These are phyloP conservation scores for Austroboletus niveus DNA, from an alignment of 1,284 basidiomycete genomes.

Conservation along the genomic window DNA sequence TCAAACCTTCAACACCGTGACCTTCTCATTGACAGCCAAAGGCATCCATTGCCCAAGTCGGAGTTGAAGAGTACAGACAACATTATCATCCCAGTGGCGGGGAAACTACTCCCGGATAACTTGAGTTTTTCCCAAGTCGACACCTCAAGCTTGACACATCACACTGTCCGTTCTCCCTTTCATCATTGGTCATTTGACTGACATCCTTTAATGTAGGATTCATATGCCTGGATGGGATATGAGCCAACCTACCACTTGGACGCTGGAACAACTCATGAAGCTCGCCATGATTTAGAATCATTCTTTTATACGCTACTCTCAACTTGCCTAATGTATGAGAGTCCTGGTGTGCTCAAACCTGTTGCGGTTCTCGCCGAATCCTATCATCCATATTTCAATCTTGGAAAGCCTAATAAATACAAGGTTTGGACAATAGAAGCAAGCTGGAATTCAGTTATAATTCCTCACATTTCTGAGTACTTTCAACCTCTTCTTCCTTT, in stretches of 20 bases:
- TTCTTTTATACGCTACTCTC: constrained; percentile 11
- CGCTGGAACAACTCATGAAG: neutral
- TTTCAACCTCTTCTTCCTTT: no score
- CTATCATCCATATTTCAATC: neutral
- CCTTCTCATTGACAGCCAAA: no score
- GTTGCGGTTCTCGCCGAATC: neutral
- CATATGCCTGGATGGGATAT: constrained; percentile 11
- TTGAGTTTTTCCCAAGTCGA: neutral
- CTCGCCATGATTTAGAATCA: constrained; percentile 6
- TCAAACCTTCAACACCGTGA: neutral
- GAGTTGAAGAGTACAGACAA: neutral
- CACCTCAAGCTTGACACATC: neutral
- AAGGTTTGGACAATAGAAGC: no score
- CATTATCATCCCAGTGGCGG: neutral
- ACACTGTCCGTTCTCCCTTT: neutral
- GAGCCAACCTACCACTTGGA: constrained; percentile 3
- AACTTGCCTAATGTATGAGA: constrained; percentile 7
- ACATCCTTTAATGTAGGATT: neutral
- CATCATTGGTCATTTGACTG: neutral
- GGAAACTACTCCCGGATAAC: neutral
- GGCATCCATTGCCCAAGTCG: neutral
- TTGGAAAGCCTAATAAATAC: no score
- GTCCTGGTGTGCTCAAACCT: neutral
- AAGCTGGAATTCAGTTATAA: no score
- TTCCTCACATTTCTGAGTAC: no score